Base-by-base conservation (phyloP, 306 rosid species). In the Inga laurina region DNA sequence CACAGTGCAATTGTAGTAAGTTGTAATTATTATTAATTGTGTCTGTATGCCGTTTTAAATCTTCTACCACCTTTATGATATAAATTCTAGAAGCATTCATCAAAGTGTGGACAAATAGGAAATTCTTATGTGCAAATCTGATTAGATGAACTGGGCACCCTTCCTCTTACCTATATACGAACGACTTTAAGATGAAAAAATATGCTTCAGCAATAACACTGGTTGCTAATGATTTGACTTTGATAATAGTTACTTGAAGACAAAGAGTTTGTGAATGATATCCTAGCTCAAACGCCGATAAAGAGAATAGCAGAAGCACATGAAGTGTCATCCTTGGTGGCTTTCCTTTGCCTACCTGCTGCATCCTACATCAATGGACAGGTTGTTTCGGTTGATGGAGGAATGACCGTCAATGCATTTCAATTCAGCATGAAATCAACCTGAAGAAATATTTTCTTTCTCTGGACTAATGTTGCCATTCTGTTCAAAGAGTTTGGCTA, bases 331-430 rank as follows among this genome's bases (percentile, higher is more conserved):
- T 88, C 97, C 18, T 74, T 94, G 94, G 98, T 91, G n/a, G 81
- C 90, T 46, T 93, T 88, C 84, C 97, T 94, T 75, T 94, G 95
- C 82, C 86, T 94, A 18, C 97, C 97, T 4, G 93, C 97, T 21
- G 94, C 98, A 14, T 91, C 98, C 71, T 94, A 94, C 86, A 93
- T 94, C 80, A 93, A 93, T 45, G 97, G 97, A 54, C 97, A 94
- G 82, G 66, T 89, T 72, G 76, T 94, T 61, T 82, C 90, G 59
- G 97, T 94, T 52, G 97, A 94, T 81, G 97, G 98, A 79, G 97
- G 97, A 54, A 79, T 88, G 57, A 90, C 91, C 68, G 97, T 57
- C 11, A 87, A 91, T 87, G 89, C 93, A 22, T 93, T 94, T 86
- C 82, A 78, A 35, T 85, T 91, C 72, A 81, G 67, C 81, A 79